Percentiles rank a stretch among this genome's conserved stretches.
These are phyloP conservation scores for Beverwykella pulmonaria DNA, from an alignment of 495 filamentous ascomycete species.

Conservation along the genomic window DNA sequence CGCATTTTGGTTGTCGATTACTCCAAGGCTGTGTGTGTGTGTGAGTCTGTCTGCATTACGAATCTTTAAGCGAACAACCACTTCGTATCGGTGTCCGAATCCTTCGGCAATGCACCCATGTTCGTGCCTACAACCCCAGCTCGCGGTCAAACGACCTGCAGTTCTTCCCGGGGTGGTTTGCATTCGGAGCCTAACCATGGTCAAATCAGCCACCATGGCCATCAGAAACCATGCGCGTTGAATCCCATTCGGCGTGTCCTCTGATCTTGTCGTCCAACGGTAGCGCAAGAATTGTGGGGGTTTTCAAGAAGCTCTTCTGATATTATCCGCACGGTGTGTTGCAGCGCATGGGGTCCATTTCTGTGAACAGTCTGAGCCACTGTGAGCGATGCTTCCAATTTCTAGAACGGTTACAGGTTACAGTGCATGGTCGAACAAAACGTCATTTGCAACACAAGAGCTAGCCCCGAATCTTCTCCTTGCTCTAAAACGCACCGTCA, in stretches of 20 bases:
- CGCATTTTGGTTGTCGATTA: not conserved
- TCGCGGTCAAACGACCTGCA: conserved; percentile 17
- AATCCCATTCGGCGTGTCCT: conserved; percentile 24
- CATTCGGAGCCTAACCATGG: conserved; percentile 11
- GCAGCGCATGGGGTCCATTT: conserved; percentile 36
- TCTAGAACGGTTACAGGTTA: conserved; percentile 41
- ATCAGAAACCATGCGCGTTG: conserved; percentile 22
- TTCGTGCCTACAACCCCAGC: conserved; percentile 13
- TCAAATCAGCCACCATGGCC: conserved; percentile 22
- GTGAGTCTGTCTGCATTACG: not conserved
- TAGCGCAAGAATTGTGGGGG: not conserved
- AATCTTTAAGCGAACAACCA: conserved; percentile 8
- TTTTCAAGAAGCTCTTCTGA: not conserved
- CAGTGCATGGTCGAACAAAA: conserved; percentile 31
- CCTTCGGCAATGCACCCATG: conserved; percentile 19
- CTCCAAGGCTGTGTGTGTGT: not conserved
- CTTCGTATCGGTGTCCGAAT: conserved; percentile 22
- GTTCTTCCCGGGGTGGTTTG: conserved; percentile 1
- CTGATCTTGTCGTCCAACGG: conserved; percentile 13
- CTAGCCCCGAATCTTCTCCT: not conserved
- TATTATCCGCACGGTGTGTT: conserved; percentile 37
- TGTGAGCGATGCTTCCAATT: conserved; percentile 11
- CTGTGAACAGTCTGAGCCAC: conserved; percentile 24
- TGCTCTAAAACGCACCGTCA: conserved; percentile 12
- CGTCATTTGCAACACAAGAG: conserved; percentile 25